Base-by-base conservation (phyloP, 345 rosid genomes). In the Dipteronia dyeriana region DNA sequence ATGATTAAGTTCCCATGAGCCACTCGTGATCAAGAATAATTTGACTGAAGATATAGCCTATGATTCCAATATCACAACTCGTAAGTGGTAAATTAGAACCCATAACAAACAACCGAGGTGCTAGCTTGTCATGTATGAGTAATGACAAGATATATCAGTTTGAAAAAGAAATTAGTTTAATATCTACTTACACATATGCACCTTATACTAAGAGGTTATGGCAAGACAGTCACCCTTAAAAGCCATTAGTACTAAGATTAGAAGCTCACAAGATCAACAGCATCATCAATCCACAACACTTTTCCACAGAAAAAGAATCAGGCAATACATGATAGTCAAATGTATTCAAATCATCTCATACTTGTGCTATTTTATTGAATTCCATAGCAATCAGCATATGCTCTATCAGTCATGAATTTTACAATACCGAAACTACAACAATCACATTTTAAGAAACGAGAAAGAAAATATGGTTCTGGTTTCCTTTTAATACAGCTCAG, bases 371-470 rank as follows among this genome's bases (percentile, higher is more conserved):
- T 82, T 89, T 86, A 84, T 84, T 90, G 80, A 74, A 67, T 77
- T 79, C 77, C 82, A 56, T 62, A 79, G 80, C 71, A 87, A 85
- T 85, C 82, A 79, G 78, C 85, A 82, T 79, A 80, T 80, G 66
- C 76, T 80, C 84, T 86, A 83, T 53, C 80, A 80, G 75, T 81
- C 76, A 79, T 73, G 79, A 86, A 83, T 80, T 80, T 88, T 84
- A 86, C 82, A 81, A 54, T 34, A 73, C 80, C 66, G 75, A 83
- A 82, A 78, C 87, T 85, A 85, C 82, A 85, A 76, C 87, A 85
- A 86, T 85, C 86, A 85, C 85, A 78, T 57, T 79, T 73, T 79
- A 84, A 53, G 78, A 76, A 66, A 62, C 59, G 38, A 70, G 74
- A 74, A 66, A 71, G 80, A 71, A 34, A 66, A 61, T 67, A 76